These are phyloP conservation scores for Aspergillus bridgeri DNA, from an alignment of 495 filamentous ascomycete genomes.

Conservation along the genomic window DNA sequence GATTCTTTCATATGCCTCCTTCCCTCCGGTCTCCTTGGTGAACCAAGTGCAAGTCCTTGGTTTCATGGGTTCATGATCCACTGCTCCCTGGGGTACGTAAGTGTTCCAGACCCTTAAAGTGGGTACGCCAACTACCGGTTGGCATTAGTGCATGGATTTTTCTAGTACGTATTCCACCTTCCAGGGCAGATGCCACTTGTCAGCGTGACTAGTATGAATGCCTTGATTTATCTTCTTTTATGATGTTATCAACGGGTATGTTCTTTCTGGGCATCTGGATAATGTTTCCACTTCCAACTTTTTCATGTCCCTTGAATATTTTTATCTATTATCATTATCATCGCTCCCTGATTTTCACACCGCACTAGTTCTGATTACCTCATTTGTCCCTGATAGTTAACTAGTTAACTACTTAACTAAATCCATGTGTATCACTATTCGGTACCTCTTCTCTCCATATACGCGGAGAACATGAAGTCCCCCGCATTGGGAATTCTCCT, in stretches of 20 bases:
- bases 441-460: background rate
- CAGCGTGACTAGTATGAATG: too few relatives aligned
- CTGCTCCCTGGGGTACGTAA: background rate
- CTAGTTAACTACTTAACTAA: background rate
- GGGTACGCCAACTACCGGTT: background rate
- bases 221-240: background rate
- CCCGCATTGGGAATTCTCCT: background rate
- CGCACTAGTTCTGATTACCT: background rate
- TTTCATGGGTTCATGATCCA: background rate
- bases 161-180: background rate
- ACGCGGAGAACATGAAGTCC: background rate
- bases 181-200: background rate
- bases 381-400: too few relatives aligned
- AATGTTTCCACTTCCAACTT: background rate
- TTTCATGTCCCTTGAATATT: background rate
- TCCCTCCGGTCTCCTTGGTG: too few relatives aligned
- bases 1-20: constrained; percentile 6
- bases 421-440: background rate
- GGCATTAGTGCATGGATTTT: background rate
- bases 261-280: background rate
- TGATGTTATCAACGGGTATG: background rate
- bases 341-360: background rate
- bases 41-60: background rate
- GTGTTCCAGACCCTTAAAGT: background rate
- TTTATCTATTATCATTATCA: too few relatives aligned